These are phyloP conservation scores for Penicillium hesseltinei DNA, from an alignment of 2,329 filamentous ascomycete species.

Conservation along the genomic window DNA sequence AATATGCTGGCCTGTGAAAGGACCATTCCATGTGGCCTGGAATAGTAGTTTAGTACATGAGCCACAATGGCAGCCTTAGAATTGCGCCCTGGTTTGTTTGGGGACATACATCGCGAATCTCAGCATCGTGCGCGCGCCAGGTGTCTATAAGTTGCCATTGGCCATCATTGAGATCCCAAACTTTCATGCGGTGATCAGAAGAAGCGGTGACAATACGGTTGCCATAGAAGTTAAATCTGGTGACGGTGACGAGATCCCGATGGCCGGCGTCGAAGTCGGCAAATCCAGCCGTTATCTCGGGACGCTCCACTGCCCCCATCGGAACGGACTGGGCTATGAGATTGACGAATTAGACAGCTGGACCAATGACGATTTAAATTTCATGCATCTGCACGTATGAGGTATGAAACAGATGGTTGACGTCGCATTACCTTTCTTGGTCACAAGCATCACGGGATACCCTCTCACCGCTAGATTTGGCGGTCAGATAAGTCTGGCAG, in stretches of 20 bases:
- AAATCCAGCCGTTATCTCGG: slow-evolving; percentile 38
- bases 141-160: slow-evolving; percentile 79
- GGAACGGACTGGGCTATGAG: slow-evolving; percentile 4
- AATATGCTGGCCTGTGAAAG: slow-evolving; percentile 82
- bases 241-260: slow-evolving; percentile 71
- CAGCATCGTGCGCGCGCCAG: slow-evolving; percentile 86
- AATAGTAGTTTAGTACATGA: slow-evolving; percentile 21
- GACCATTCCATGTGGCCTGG: slow-evolving; percentile 89
- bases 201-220: slow-evolving; percentile 88
- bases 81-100: slow-evolving; percentile 18
- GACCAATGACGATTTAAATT: slow-evolving; percentile 20
- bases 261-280: slow-evolving; percentile 48
- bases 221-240: slow-evolving; percentile 89
- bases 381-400: slow-evolving; percentile 18
- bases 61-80: neutral
- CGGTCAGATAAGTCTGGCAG: slow-evolving; percentile 28
- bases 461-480: slow-evolving; percentile 21
- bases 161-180: slow-evolving; percentile 76
- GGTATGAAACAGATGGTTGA: slow-evolving; percentile 23
- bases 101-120: slow-evolving; percentile 74
- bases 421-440: slow-evolving; percentile 22
- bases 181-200: slow-evolving; percentile 87
- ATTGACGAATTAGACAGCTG: slow-evolving; percentile 9
- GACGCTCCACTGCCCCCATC: slow-evolving; percentile 26
- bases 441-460: slow-evolving; percentile 18